Base-by-base conservation (phyloP, 2,329 filamentous ascomycete species). In the Sarocladium brachiariae region DNA sequence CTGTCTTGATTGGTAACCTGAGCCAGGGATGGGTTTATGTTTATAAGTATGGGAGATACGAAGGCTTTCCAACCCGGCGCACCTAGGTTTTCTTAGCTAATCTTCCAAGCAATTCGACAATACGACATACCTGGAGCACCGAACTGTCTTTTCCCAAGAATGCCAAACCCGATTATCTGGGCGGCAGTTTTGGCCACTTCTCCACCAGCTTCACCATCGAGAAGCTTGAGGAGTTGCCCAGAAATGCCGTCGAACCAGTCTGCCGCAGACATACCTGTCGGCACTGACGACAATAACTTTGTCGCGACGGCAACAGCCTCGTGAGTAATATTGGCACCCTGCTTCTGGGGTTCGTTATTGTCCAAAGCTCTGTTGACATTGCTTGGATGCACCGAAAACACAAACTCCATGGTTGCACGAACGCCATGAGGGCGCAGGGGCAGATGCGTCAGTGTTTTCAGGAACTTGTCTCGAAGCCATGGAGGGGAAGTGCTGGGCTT, bases 331-430 rank as follows among this genome's bases (percentile, higher is more conserved):
- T 76, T 77, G 4, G 82, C 77, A 1, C 81, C 80, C 61, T 75
- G 69, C 50, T 77, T 81, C 56, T 79, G 76, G 1, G 75, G 70
- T 3, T 61, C 59, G 2, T 68, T 63, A 1, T 67, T 66, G 50
- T 74, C 71, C 6, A 69, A 64, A 1, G 62, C 50, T 56, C 65
- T 64, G 51, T 69, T 63, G 6, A 67, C 65, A 55, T 69, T 72
- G 54, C 77, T 74, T 0, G 84, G 78, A 54, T 87, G 84, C 6
- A 86, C 80, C 1, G 83, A 76, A 52, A 87, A 84, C 31, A 89
- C 73, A 59, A 88, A 88, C 59, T 88, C 84, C 54, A 88, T 71
- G 0, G 81, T 84, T 23, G 80, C 76, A 30, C 84, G 76, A 13
- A 89, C 81, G 16, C 85, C 85, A 54, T 80, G 75, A 2, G 70